phyloP scores from a whole-genome alignment of 2,329 filamentous ascomycete genomes.

The Incumbomyces lentus region DNA sequence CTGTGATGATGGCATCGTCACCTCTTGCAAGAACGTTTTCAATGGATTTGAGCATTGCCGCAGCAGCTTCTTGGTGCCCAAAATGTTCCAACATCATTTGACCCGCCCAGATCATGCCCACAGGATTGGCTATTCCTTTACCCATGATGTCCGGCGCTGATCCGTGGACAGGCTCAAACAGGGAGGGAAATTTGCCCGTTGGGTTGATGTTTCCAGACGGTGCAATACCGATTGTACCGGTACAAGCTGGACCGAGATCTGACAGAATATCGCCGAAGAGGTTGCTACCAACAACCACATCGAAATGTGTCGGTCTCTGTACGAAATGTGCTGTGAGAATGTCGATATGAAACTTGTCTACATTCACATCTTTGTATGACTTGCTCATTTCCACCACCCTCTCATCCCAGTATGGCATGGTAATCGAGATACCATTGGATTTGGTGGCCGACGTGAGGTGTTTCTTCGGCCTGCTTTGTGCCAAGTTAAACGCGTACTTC shows the following conservation, averaged over 20 bases:
- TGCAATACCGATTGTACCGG: conserved; percentile 92
- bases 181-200: conserved; percentile 86
- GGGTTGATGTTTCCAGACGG: conserved; percentile 81
- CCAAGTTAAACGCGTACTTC: conserved; percentile 96
- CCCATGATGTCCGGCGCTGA: conserved; percentile 94
- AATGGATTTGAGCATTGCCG: conserved; percentile 83
- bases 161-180: conserved; percentile 98
- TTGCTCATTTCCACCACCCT: conserved; percentile 62
- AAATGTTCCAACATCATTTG: conserved; percentile 99
- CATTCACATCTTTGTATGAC: conserved; percentile 89
- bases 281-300: conserved; percentile 95
- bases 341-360: conserved; percentile 95
- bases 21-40: conserved; percentile 69
- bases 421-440: conserved; percentile 95
- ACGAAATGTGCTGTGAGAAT: conserved; percentile 99
- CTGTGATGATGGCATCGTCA: conserved; percentile 89
- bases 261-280: conserved; percentile 98
- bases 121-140: conserved; percentile 93
- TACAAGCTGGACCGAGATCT: conserved; percentile 97
- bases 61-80: conserved; percentile 73
- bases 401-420: conserved; percentile 47
- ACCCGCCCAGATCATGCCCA: conserved; percentile 83
- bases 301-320: conserved; percentile 89
- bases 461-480: conserved; percentile 79
- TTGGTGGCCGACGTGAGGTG: conserved; percentile 99